Evolutionary conservation across 2,329 filamentous ascomycete species (phyloP).

Genomic region (Pseudogymnoascus sp.): DNA sequence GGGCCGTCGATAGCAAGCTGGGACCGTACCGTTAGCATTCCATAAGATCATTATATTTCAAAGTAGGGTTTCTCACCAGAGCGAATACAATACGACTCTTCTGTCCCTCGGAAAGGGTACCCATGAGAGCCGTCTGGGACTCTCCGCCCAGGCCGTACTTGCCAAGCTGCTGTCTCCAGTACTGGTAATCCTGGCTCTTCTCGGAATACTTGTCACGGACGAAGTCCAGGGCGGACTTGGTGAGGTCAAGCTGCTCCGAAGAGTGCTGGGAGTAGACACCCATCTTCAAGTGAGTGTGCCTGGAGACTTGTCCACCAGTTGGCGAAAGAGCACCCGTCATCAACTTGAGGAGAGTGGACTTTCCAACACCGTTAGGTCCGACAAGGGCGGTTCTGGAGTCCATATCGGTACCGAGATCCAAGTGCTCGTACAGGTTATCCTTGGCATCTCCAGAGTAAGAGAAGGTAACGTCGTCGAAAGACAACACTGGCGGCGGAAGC

Average conservation of each 20-base stretch:
- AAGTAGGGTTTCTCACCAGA: constrained; percentile 43
- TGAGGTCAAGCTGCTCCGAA: constrained; percentile 94
- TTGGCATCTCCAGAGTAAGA: constrained; percentile 85
- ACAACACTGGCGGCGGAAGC: constrained; percentile 92
- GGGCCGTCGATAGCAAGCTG: constrained; percentile 72
- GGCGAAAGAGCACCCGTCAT: constrained; percentile 94
- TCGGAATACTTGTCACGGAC: constrained; percentile 88
- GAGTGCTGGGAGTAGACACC: constrained; percentile 98
- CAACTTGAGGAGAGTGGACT: constrained; percentile 89
- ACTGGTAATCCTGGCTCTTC: constrained; percentile 95
- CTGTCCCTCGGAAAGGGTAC: constrained; percentile 93
- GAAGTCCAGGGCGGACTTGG: constrained; percentile 95
- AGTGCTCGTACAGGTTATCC: constrained; percentile 91
- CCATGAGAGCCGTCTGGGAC: constrained; percentile 93
- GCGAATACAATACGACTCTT: constrained; percentile 98
- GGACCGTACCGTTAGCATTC: not conserved
- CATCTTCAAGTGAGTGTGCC: constrained; percentile 97
- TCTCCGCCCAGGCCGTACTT: constrained; percentile 90
- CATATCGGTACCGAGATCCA: constrained; percentile 99
- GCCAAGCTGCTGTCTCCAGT: constrained; percentile 97
- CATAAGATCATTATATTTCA: not conserved
- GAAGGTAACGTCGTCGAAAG: constrained; percentile 96
- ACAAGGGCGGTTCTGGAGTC: constrained; percentile 95
- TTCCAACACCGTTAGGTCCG: constrained; percentile 97
- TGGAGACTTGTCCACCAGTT: constrained; percentile 70